Evolutionary conservation across 805 yeast species (phyloP).

Genomic region (Wickerhamiella sorbophila): DNA sequence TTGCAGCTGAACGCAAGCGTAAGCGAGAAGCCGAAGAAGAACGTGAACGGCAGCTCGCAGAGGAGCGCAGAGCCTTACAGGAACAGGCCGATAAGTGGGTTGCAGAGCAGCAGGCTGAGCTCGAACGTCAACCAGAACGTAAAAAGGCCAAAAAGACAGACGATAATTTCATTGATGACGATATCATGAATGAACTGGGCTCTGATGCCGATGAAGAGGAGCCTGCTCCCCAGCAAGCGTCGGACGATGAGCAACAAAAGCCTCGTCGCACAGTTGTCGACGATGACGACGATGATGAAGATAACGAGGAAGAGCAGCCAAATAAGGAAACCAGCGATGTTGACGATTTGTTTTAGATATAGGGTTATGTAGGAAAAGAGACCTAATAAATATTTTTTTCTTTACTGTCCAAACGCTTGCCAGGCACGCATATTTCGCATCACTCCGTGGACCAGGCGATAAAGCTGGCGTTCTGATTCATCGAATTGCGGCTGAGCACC

Average conservation of each 20-base stretch:
- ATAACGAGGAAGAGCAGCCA: slow-evolving; percentile 23
- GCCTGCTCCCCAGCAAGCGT: slow-evolving; percentile 8
- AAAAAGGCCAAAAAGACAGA: slow-evolving; percentile 11
- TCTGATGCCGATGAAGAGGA: slow-evolving; percentile 20
- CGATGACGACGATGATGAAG: slow-evolving; percentile 21
- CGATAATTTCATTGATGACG: slow-evolving; percentile 27
- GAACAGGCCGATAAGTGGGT: slow-evolving; percentile 27
- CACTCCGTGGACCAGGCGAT: slow-evolving; percentile 4
- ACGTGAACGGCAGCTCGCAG: slow-evolving; percentile 22
- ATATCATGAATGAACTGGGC: slow-evolving; percentile 24
- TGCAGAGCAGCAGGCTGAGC: slow-evolving; percentile 24
- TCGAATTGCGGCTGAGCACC: slow-evolving; percentile 34
- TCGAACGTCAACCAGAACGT: slow-evolving; percentile 20
- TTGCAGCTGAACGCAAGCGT: slow-evolving; percentile 26
- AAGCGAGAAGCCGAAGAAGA: slow-evolving; percentile 17
- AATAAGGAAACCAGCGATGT: background rate
- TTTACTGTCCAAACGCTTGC: slow-evolving; percentile 18
- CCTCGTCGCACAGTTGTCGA: slow-evolving; percentile 11
- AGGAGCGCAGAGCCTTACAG: slow-evolving; percentile 22
- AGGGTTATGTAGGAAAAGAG: too few species aligned
- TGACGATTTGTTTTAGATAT: background rate
- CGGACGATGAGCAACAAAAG: slow-evolving; percentile 20
- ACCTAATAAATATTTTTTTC: background rate
- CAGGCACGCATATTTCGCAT: slow-evolving; percentile 32
- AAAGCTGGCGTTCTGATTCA: slow-evolving; percentile 17